Conservation (phyloP, 371 early-diverging fungal species). For the Basidiobolus meristosporus region DNA sequence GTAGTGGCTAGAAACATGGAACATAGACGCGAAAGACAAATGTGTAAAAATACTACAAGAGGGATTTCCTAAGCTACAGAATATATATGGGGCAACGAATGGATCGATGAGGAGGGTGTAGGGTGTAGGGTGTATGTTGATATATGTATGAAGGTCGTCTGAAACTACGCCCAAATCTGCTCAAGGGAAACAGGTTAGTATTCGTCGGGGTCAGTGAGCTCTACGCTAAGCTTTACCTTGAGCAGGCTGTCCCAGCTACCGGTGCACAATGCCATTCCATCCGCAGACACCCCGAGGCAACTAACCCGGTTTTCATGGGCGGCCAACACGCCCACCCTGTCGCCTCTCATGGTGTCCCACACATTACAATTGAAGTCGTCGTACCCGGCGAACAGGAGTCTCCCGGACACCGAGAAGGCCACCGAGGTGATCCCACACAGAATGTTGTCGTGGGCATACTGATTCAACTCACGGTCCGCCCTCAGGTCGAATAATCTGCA, state of each 20-base stretch:
- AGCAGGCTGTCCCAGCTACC: conserved; percentile 92
- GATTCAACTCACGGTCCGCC: conserved; percentile 89
- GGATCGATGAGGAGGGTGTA: too few relatives aligned
- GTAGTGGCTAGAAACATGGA: too few relatives aligned
- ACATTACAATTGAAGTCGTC: conserved; percentile 96
- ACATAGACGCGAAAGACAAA: too few relatives aligned
- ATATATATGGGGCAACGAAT: too few relatives aligned
- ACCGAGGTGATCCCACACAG: conserved; percentile 92
- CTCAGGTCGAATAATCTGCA: conserved; percentile 92
- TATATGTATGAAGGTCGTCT: too few relatives aligned
- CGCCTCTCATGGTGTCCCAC: conserved; percentile 92
- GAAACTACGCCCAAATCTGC: too few relatives aligned
- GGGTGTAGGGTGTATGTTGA: too few relatives aligned
- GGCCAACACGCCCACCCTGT: conserved; percentile 81
- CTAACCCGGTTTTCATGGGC: conserved; percentile 97
- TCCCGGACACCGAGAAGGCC: conserved; percentile 84
- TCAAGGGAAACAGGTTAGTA: too few relatives aligned
- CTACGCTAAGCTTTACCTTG: too few relatives aligned
- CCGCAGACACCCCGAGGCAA: conserved; percentile 84
- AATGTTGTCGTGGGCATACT: conserved; percentile 87
- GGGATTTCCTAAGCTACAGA: too few relatives aligned
- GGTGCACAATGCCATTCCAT: conserved; percentile 94
- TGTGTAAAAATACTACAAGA: too few relatives aligned
- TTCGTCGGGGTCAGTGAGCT: too few relatives aligned
- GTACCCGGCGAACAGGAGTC: conserved; percentile 90